Conservation (phyloP, 1,284 basidiomycete species). For the Rhodotorula mucilaginosa region DNA sequence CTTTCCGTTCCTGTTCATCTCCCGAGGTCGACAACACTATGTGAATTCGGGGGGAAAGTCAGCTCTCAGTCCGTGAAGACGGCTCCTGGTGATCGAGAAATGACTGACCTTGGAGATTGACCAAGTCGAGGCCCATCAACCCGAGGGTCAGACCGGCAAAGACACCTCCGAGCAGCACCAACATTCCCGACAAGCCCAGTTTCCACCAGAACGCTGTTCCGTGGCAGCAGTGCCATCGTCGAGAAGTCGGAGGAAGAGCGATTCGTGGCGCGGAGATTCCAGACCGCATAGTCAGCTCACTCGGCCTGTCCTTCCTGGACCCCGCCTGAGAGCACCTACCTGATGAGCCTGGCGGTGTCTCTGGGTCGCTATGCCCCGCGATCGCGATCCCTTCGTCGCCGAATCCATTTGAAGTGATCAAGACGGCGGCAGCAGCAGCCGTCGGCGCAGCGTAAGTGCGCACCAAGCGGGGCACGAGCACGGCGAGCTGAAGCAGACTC, state of each 20-base stretch:
- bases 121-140: slow-evolving; percentile 70
- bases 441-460: slow-evolving; percentile 16
- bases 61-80: background rate
- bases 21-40: slow-evolving; percentile 36
- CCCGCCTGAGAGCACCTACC: background rate
- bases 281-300: background rate
- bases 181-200: slow-evolving; percentile 20
- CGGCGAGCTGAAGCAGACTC: slow-evolving; percentile 10
- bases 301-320: too few relatives aligned
- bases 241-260: too few relatives aligned
- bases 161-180: slow-evolving; percentile 48
- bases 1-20: slow-evolving; percentile 49
- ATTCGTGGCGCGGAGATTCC: background rate
- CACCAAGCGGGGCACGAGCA: background rate
- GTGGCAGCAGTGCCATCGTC: too few relatives aligned
- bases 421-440: background rate
- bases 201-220: slow-evolving; percentile 33
- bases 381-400: background rate
- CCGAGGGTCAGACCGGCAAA: slow-evolving; percentile 56
- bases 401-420: background rate
- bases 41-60: slow-evolving; percentile 49
- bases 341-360: slow-evolving; percentile 1
- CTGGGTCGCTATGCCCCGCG: background rate
- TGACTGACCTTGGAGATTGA: slow-evolving; percentile 62
- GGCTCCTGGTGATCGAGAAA: too few relatives aligned